Percentiles rank a stretch among this genome's conserved stretches.
phyloP scores from a whole-genome alignment of 2,329 filamentous ascomycete species.

The Diaporthe ampelina region DNA sequence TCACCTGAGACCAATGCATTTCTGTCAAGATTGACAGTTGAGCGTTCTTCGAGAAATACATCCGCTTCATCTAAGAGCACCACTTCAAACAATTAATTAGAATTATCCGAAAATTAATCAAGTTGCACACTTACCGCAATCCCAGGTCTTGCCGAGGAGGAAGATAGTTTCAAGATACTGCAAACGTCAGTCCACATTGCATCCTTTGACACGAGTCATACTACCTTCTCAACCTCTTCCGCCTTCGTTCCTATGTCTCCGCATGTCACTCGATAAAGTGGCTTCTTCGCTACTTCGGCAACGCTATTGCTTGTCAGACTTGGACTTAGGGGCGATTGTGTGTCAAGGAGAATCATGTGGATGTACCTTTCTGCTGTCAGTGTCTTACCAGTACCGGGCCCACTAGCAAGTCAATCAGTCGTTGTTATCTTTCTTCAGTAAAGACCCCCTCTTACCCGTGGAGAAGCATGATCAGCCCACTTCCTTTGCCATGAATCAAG shows the following conservation, averaged over 20 bases:
- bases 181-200: background rate
- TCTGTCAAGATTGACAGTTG: background rate
- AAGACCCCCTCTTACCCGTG: background rate
- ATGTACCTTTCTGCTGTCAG: background rate
- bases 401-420: background rate
- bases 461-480: background rate
- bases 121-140: background rate
- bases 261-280: background rate
- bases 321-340: too few species aligned
- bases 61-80: slow-evolving; percentile 6
- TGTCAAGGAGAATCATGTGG: background rate
- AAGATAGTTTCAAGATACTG: slow-evolving; percentile 5
- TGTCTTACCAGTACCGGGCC: background rate
- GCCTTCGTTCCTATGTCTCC: background rate
- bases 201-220: background rate
- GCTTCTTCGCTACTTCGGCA: background rate
- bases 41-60: background rate
- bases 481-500: background rate
- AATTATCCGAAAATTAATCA: too few species aligned
- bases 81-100: background rate
- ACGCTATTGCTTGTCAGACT: background rate
- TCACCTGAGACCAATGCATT: background rate
- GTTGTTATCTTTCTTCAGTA: too few species aligned
- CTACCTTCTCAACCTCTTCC: background rate
- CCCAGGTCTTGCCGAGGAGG: background rate